Evolutionary conservation across 257 asterid genomes (phyloP), one percentile per base, ranked within the genome.

Genomic region (Dorcoceras hygrometricum): DNA sequence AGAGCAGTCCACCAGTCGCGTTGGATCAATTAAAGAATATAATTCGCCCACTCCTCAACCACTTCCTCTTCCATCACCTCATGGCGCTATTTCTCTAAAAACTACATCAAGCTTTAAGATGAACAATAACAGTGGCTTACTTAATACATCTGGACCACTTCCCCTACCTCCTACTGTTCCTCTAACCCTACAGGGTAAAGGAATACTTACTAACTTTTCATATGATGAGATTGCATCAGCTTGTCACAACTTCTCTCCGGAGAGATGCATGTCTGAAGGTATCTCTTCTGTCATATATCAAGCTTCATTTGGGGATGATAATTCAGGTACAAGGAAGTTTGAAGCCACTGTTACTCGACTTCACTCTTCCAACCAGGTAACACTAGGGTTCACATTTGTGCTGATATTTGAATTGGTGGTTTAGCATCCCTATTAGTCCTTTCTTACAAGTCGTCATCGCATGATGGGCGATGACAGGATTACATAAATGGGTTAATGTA

Each of bases 1-100:
- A 62, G 96, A 83, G 31, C 96, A 84, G 64, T 78, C 80, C 71
- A 86, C 74, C 82, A 68, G 74, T 72, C 90, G 84, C 4, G 66
- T 77, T 65, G 91, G 90, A 31, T 85, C 90, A 1, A 86, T 75
- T 78, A 91, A 83, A 71, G 97, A 90, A 59, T 65, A 80, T 75
- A 87, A 70, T 34, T 80, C 91, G 4, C 87, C 87, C 1, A 84
- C 75, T 58, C 96, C 98, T 78, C 98, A 85, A 62, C 98, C 98
- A 12, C 96, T 91, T 75, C 98, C 98, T 55, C 96, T 91, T 24
- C 98, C 98, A 0, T 84, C 96, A 2, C 90, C 95, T 23, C 83
- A 75, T 59, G 78, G 70, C 66, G 72, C 80, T 32, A 73, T 74
- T 32, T 54, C 87, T 58, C 83, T 91, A 28, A 89, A 80, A 73